Percentiles rank a stretch among this genome's conserved stretches.
These are phyloP conservation scores for Aspergillus indologenus DNA, from an alignment of 495 filamentous ascomycete species.

Conservation along the genomic window DNA sequence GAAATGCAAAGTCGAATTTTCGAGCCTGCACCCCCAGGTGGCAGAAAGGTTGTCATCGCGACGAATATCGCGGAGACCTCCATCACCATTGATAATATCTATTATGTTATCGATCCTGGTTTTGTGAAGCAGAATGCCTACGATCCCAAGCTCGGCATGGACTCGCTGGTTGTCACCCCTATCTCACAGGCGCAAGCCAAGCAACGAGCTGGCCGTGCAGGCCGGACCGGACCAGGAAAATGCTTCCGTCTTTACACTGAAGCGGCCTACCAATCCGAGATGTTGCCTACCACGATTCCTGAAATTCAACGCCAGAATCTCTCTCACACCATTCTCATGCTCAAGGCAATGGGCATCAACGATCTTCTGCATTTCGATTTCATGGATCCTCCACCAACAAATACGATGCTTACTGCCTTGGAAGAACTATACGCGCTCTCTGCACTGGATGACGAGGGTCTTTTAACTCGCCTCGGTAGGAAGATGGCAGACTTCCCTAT, in stretches of 20 bases:
- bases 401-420: slow-evolving; percentile 94
- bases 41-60: slow-evolving; percentile 92
- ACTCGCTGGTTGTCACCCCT: slow-evolving; percentile 89
- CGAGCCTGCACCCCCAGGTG: slow-evolving; percentile 84
- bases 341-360: slow-evolving; percentile 99
- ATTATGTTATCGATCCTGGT: slow-evolving; percentile 95
- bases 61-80: slow-evolving; percentile 99
- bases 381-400: slow-evolving; percentile 96
- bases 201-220: slow-evolving; percentile 88
- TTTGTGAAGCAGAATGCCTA: slow-evolving; percentile 98
- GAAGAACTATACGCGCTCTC: slow-evolving; percentile 92
- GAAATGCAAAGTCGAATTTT: slow-evolving; percentile 96
- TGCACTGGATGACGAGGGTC: slow-evolving; percentile 93
- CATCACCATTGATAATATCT: slow-evolving; percentile 95
- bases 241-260: slow-evolving; percentile 97
- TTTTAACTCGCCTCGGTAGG: slow-evolving; percentile 85
- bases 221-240: slow-evolving; percentile 92
- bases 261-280: slow-evolving; percentile 91
- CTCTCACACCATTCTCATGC: slow-evolving; percentile 92
- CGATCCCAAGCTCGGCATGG: slow-evolving; percentile 97
- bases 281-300: slow-evolving; percentile 92
- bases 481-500: slow-evolving; percentile 99
- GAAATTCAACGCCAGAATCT: slow-evolving; percentile 97
- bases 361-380: slow-evolving; percentile 97
- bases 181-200: slow-evolving; percentile 97